Base-by-base conservation (phyloP, 441 rosid genomes). In the Capsella rubella region DNA sequence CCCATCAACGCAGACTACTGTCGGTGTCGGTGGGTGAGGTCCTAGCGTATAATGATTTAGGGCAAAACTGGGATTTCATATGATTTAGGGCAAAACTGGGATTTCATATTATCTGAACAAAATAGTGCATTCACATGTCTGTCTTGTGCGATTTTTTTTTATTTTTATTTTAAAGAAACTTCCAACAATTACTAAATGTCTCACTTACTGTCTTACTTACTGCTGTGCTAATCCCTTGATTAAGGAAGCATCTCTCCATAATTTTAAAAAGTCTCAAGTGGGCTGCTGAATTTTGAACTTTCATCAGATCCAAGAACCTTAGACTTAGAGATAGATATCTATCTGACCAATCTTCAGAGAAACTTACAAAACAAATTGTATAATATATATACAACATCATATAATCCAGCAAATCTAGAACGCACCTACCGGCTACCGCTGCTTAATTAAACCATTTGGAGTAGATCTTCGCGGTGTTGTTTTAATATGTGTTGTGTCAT, bases 11-110 rank as follows among this genome's bases (percentile, higher is more conserved):
- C 34, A 37, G 74, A 58, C 78, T 28, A 31, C 45, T 71, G 80
- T 81, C 79, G 79, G 83, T 79, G 81, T 76, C 80, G 87, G 75
- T 79, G 78, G 65, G 18, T 67, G n/a, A 47, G 5, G 42, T 60
- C n/a, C n/a, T 27, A 67, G 27, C 7, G 49, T 64, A 64, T 16
- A 55, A 62, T 46, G 6, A 53, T 16, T 8, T 6, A 39, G 61
- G 75, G 67, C 71, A 66, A 58, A 71, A 42, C 14, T 42, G 58
- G 64, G 64, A 51, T 43, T 56, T 58, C 35, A 18, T 13, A 2
- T 34, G 6, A 53, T 16, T 8, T 6, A 39, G 61, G 75, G 67
- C 71, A 66, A 58, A 71, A 42, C 14, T 42, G 58, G 64, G 64
- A 51, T 43, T 56, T 58, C 35, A 18, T 13, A 2, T 34, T 14